phyloP scores from a whole-genome alignment of 1,284 basidiomycete genomes.

The Golubevia pallescens region DNA sequence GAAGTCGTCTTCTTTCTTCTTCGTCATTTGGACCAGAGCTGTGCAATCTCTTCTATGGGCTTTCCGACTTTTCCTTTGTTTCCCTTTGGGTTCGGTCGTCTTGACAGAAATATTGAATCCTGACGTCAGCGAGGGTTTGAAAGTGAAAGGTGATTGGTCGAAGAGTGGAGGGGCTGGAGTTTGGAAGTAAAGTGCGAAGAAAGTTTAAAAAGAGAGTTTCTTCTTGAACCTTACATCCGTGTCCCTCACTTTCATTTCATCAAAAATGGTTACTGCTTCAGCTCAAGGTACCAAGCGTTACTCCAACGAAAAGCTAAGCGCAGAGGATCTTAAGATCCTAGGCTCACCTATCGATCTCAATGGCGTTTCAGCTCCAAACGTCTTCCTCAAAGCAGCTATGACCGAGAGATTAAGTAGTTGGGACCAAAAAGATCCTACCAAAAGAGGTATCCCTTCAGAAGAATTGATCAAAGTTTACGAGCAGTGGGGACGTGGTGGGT shows the following conservation, averaged over 20 bases:
- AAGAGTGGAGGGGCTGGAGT: no score
- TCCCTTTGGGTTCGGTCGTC: no score
- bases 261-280: background rate
- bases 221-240: background rate
- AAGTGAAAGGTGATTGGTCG: no score
- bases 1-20: background rate
- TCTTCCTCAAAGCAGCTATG: constrained; percentile 52
- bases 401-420: constrained; percentile 50
- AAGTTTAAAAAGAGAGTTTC: background rate
- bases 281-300: background rate
- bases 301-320: background rate
- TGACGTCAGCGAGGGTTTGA: no score
- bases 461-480: constrained; percentile 50
- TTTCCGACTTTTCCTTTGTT: no score
- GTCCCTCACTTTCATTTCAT: background rate
- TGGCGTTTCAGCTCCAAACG: constrained; percentile 32
- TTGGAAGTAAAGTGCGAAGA: no score
- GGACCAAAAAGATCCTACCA: constrained; percentile 38
- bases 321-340: constrained; percentile 18
- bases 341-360: constrained; percentile 32
- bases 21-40: no score
- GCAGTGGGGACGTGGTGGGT: constrained; percentile 43
- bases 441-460: constrained; percentile 44
- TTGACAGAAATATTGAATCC: no score
- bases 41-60: no score